Conservation (phyloP, 305 asterid genomes). For the Fraxinus angustifolia region DNA sequence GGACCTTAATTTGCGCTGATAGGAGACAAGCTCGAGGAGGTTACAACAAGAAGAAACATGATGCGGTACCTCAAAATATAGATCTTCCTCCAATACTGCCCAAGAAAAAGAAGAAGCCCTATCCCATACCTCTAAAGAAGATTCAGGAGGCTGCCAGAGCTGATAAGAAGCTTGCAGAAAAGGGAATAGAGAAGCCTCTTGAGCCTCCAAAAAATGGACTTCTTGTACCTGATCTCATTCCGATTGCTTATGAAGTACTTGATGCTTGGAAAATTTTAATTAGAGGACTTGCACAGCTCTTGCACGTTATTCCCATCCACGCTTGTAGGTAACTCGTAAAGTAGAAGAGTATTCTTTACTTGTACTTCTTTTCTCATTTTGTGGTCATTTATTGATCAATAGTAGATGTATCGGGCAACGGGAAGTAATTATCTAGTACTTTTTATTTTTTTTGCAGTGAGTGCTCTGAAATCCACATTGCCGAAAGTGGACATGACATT, state of each 20-base stretch:
- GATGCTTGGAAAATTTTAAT: constrained; percentile 79
- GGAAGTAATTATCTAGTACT: constrained; percentile 16
- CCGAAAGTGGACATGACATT: constrained; percentile 58
- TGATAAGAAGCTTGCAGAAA: constrained; percentile 74
- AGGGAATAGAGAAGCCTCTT: constrained; percentile 88
- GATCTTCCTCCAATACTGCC: constrained; percentile 75
- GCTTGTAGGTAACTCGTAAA: constrained; percentile 75
- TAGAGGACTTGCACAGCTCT: constrained; percentile 68
- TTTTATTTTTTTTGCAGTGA: constrained; percentile 46
- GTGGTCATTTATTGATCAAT: background rate
- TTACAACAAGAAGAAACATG: constrained; percentile 37
- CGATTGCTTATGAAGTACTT: constrained; percentile 64
- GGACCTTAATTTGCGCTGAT: constrained; percentile 34
- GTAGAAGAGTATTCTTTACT: background rate
- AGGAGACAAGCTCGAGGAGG: constrained; percentile 36
- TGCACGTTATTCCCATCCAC: constrained; percentile 62
- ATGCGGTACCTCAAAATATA: constrained; percentile 51
- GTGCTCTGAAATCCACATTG: constrained; percentile 80
- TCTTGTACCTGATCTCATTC: constrained; percentile 59
- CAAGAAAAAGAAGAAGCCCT: constrained; percentile 85
- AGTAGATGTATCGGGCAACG: constrained; percentile 5
- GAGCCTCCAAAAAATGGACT: constrained; percentile 82
- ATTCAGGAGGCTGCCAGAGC: constrained; percentile 65
- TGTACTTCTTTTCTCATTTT: background rate
- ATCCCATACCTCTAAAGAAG: constrained; percentile 70